phyloP scores from a whole-genome alignment of 208 protist species.

The Pavlovales sp. region DNA sequence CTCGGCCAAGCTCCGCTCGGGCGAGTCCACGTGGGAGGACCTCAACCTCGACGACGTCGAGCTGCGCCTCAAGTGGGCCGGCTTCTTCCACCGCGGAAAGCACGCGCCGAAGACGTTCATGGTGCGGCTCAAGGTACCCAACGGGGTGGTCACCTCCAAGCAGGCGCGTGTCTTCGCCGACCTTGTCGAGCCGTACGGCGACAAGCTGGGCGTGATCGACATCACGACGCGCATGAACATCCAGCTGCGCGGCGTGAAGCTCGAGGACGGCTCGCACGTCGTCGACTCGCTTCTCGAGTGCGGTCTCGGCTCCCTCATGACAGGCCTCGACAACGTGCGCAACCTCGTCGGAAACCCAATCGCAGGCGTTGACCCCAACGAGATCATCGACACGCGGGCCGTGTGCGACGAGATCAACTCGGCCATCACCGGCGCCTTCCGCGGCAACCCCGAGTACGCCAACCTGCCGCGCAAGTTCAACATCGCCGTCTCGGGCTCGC shows the following conservation, averaged over 20 bases:
- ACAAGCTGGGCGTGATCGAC: slow-evolving; percentile 28
- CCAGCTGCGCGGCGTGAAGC: slow-evolving; percentile 43
- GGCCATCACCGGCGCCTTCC: not conserved
- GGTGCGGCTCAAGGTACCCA: slow-evolving; percentile 37
- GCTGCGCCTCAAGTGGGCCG: slow-evolving; percentile 42
- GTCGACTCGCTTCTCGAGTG: slow-evolving; percentile 10
- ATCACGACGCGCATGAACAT: slow-evolving; percentile 52
- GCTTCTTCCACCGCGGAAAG: slow-evolving; percentile 35
- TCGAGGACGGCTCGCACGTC: slow-evolving; percentile 14
- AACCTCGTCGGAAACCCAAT: slow-evolving; percentile 41
- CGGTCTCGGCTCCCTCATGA: not conserved
- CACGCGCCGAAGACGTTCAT: slow-evolving; percentile 20
- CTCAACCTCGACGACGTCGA: slow-evolving; percentile 37
- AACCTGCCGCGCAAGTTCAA: slow-evolving; percentile 54
- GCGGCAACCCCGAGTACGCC: slow-evolving; percentile 36
- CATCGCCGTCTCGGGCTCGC: slow-evolving; percentile 35
- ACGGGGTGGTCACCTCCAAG: slow-evolving; percentile 30
- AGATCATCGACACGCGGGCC: slow-evolving; percentile 43
- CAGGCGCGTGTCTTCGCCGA: slow-evolving; percentile 29
- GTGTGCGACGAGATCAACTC: slow-evolving; percentile 18
- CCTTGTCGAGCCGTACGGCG: slow-evolving; percentile 31
- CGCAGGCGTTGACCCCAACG: slow-evolving; percentile 41
- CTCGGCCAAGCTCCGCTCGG: not conserved
- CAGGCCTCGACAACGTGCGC: slow-evolving; percentile 46
- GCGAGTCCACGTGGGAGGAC: slow-evolving; percentile 24